These are phyloP conservation scores for Pezicula rhizophila DNA, from an alignment of 2,329 filamentous ascomycete species.

Conservation along the genomic window DNA sequence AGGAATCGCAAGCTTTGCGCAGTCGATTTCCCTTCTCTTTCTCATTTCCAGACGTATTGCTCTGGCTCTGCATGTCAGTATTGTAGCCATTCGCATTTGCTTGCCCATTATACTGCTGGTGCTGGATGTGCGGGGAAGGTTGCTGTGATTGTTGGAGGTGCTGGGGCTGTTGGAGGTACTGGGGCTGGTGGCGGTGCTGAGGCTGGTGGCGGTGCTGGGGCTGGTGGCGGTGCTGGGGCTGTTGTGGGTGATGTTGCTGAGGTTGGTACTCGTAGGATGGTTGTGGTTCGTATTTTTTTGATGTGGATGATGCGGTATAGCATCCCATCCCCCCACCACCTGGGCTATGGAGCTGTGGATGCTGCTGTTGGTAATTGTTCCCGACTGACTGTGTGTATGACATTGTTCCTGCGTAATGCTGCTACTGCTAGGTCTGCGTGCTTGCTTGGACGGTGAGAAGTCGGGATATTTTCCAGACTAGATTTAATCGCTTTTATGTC, in stretches of 20 bases:
- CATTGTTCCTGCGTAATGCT: constrained; percentile 7
- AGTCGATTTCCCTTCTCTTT: constrained; percentile 30
- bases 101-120: constrained; percentile 10
- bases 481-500: no score
- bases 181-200: no score
- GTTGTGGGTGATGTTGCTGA: constrained; percentile 4
- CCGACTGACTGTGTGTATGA: constrained; percentile 12
- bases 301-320: not conserved
- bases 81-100: constrained; percentile 13
- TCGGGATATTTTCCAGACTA: constrained; percentile 8
- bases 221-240: constrained; percentile 6
- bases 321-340: constrained; percentile 1
- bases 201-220: constrained; percentile 9
- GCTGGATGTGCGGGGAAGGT: not conserved
- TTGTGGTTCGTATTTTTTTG: not conserved
- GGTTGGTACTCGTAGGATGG: constrained; percentile 1
- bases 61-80: constrained; percentile 8
- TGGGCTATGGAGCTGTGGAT: constrained; percentile 5
- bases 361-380: constrained; percentile 5
- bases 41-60: constrained; percentile 11
- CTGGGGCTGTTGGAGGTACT: no score
- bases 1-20: constrained; percentile 46
- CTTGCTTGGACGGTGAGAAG: constrained; percentile 12
- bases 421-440: no score
- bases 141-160: constrained; percentile 10